Conservation (phyloP, 2,329 filamentous ascomycete genomes). For the Botrytis deweyae region DNA sequence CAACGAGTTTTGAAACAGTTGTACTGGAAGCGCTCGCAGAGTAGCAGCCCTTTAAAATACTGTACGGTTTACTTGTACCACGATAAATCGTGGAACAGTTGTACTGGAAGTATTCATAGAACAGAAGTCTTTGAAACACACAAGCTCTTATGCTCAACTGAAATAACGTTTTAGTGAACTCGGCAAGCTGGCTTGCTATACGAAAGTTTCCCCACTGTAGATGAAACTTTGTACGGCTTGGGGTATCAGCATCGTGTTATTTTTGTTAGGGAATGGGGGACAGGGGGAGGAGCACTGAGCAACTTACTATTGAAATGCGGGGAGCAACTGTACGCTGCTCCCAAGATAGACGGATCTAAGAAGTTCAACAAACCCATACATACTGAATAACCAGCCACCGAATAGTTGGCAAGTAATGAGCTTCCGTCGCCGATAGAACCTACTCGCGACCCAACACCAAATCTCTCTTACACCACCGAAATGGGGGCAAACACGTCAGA, state of each 20-base stretch:
- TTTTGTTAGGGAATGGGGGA: neutral
- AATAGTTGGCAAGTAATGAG: constrained; percentile 8
- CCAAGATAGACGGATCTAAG: constrained; percentile 7
- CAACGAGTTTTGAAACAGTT: neutral
- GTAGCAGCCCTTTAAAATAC: neutral
- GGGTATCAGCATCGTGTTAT: neutral
- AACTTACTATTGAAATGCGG: constrained; percentile 8
- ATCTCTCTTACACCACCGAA: constrained; percentile 10
- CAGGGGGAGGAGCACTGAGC: too few species aligned
- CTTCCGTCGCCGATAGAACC: constrained; percentile 11
- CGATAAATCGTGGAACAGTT: neutral
- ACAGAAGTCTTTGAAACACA: constrained; percentile 8
- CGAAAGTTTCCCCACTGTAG: constrained; percentile 6
- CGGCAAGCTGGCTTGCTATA: constrained; percentile 15
- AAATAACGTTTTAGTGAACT: neutral
- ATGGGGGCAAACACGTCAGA: constrained; percentile 3
- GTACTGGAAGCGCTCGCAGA: constrained; percentile 11
- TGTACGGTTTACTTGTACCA: constrained; percentile 2
- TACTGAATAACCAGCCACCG: constrained; percentile 7
- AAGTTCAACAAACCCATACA: constrained; percentile 16
- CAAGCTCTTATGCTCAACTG: constrained; percentile 4
- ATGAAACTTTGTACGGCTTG: constrained; percentile 7
- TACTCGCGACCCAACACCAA: constrained; percentile 14
- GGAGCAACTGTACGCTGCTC: constrained; percentile 14
- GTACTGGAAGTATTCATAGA: constrained; percentile 11